phyloP scores from a whole-genome alignment of 2,329 filamentous ascomycete genomes.

The Botrytis cinerea region DNA sequence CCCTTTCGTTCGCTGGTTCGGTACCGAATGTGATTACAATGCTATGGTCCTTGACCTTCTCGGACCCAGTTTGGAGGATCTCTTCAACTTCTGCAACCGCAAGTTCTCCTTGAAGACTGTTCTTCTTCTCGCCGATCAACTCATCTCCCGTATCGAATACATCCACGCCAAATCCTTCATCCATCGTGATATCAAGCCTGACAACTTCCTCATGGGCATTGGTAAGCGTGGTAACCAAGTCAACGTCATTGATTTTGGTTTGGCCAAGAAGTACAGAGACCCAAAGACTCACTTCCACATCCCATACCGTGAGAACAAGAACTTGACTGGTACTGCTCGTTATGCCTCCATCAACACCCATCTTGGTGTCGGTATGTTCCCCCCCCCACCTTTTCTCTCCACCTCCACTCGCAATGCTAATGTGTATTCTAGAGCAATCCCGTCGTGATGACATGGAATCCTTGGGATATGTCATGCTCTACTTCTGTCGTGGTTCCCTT shows the following conservation, averaged over 20 bases:
- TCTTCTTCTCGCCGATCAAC: conserved; percentile 91
- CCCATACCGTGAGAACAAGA: conserved; percentile 99
- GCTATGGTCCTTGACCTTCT: conserved; percentile 98
- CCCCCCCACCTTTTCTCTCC: not conserved
- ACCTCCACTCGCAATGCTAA: conserved; percentile 38
- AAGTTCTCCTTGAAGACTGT: conserved; percentile 99
- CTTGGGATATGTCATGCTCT: conserved; percentile 98
- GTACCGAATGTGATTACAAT: conserved; percentile 99
- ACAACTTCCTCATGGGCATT: conserved; percentile 99
- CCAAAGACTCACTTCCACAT: conserved; percentile 99
- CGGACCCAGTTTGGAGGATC: conserved; percentile 90
- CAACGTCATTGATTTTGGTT: conserved; percentile 98
- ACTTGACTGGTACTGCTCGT: conserved; percentile 96
- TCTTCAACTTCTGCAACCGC: conserved; percentile 99
- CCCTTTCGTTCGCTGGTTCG: conserved; percentile 98
- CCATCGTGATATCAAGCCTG: conserved; percentile 99
- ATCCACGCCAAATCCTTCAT: conserved; percentile 99
- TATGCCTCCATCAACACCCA: conserved; percentile 99
- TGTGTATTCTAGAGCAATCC: conserved; percentile 72
- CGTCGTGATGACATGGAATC: conserved; percentile 99
- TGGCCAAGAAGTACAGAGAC: conserved; percentile 99
- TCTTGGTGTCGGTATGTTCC: conserved; percentile 76
- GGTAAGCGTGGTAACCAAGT: conserved; percentile 99
- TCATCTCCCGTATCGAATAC: conserved; percentile 99
- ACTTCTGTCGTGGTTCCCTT: conserved; percentile 98